Evolutionary conservation across 2,329 filamentous ascomycete species (phyloP).

Genomic region (Xylaria sp.): DNA sequence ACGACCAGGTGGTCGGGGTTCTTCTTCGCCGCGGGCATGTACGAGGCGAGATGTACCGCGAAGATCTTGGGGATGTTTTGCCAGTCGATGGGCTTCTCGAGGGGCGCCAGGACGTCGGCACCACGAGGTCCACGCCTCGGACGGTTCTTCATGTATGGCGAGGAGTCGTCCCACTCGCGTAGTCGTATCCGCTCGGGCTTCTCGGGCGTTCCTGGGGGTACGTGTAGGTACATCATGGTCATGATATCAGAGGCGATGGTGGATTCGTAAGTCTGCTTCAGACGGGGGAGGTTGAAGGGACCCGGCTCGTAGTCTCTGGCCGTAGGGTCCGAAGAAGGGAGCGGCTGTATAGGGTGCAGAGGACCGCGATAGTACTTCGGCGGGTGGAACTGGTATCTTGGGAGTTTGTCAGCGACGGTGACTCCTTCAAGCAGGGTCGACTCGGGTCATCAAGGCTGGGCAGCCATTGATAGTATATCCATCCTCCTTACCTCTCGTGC

Average conservation of each 20-base stretch:
- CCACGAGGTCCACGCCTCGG: conserved; percentile 80
- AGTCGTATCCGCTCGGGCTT: conserved; percentile 57
- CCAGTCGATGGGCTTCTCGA: conserved; percentile 73
- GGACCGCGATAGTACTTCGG: conserved; percentile 94
- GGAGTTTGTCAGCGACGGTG: conserved; percentile 2
- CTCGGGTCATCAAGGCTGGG: background rate
- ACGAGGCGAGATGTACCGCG: conserved; percentile 74
- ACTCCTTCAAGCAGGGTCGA: too few relatives aligned
- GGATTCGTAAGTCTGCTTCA: conserved; percentile 84
- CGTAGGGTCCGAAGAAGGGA: conserved; percentile 75
- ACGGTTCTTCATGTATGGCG: conserved; percentile 90
- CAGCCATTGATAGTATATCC: background rate
- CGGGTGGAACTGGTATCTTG: conserved; percentile 87
- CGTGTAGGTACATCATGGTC: conserved; percentile 82
- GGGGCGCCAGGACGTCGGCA: conserved; percentile 61
- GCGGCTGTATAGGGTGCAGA: conserved; percentile 86
- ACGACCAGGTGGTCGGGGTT: conserved; percentile 75
- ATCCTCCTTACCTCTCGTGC: conserved; percentile 23
- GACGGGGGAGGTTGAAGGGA: conserved; percentile 80
- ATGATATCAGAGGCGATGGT: conserved; percentile 85
- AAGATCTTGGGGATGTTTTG: conserved; percentile 78
- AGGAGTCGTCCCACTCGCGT: conserved; percentile 81
- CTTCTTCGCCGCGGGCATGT: conserved; percentile 62
- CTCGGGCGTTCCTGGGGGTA: conserved; percentile 65
- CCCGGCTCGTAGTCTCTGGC: conserved; percentile 87